Conservation (phyloP, 2,329 filamentous ascomycete genomes). For the Gnomoniopsis sp. region DNA sequence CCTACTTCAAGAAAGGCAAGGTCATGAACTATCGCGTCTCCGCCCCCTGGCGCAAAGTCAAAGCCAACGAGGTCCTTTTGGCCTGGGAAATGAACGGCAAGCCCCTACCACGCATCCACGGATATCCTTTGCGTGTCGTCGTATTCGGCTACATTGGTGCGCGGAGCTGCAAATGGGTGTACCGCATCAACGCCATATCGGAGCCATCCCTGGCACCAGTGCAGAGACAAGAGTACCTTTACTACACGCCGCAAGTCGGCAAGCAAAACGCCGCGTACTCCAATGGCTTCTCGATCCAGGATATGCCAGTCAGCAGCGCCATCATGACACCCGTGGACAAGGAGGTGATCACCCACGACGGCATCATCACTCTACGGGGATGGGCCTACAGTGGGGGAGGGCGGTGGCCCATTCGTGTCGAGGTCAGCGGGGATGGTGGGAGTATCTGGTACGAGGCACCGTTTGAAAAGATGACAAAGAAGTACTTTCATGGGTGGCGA, state of each 20-base stretch:
- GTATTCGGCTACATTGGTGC: conserved; percentile 68
- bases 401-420: conserved; percentile 59
- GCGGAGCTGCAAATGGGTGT: conserved; percentile 61
- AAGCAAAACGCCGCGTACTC: conserved; percentile 61
- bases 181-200: conserved; percentile 58
- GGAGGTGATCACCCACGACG: conserved; percentile 58
- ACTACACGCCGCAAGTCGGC: conserved; percentile 65
- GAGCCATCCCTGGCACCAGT: conserved; percentile 56
- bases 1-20: conserved; percentile 67
- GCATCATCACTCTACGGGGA: conserved; percentile 52
- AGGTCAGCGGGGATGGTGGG: conserved; percentile 61
- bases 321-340: conserved; percentile 63
- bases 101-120: conserved; percentile 61
- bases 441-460: conserved; percentile 64
- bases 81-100: conserved; percentile 72
- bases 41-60: conserved; percentile 66
- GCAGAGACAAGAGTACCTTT: conserved; percentile 63
- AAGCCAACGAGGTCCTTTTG: conserved; percentile 62
- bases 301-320: conserved; percentile 66
- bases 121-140: conserved; percentile 58
- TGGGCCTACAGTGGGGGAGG: conserved; percentile 60
- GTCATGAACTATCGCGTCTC: conserved; percentile 65
- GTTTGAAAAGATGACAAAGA: conserved; percentile 55
- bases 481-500: conserved; percentile 62
- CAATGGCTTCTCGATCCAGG: conserved; percentile 65